phyloP scores from a whole-genome alignment of 2,329 filamentous ascomycete species.

The Penicillium freii region DNA sequence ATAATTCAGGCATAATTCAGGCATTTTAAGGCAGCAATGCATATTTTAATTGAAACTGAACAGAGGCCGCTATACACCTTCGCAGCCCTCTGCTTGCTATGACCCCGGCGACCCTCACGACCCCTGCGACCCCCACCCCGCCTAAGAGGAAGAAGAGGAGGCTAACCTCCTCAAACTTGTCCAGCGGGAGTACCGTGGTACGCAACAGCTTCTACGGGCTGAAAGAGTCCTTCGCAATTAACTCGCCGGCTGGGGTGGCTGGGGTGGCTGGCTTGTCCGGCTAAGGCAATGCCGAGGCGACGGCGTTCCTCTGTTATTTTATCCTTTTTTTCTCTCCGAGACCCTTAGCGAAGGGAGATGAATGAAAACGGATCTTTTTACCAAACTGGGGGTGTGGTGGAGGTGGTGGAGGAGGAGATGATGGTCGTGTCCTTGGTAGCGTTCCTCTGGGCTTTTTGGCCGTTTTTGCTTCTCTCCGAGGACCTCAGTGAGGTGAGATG shows the following conservation, averaged over 20 bases:
- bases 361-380: not conserved
- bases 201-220: not conserved
- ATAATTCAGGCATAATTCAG: too few relatives aligned
- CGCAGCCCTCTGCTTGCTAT: not conserved
- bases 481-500: too few relatives aligned
- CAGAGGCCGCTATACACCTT: too few relatives aligned
- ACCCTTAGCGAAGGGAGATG: not conserved
- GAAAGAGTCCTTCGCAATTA: not conserved
- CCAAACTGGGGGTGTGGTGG: too few relatives aligned
- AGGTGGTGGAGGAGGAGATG: too few relatives aligned
- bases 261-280: not conserved
- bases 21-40: too few relatives aligned
- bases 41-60: too few relatives aligned
- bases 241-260: not conserved
- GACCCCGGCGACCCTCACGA: not conserved
- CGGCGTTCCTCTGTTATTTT: conserved; percentile 2
- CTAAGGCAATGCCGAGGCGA: not conserved
- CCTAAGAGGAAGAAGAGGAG: not conserved
- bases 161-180: not conserved
- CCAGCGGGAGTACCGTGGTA: not conserved
- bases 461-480: too few relatives aligned
- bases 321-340: conserved; percentile 2
- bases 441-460: too few relatives aligned
- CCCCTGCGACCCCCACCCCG: not conserved
- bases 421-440: too few relatives aligned